Evolutionary conservation across 108 stramenopile species (phyloP).

Genomic region (Hondaea fermentalgiana): DNA sequence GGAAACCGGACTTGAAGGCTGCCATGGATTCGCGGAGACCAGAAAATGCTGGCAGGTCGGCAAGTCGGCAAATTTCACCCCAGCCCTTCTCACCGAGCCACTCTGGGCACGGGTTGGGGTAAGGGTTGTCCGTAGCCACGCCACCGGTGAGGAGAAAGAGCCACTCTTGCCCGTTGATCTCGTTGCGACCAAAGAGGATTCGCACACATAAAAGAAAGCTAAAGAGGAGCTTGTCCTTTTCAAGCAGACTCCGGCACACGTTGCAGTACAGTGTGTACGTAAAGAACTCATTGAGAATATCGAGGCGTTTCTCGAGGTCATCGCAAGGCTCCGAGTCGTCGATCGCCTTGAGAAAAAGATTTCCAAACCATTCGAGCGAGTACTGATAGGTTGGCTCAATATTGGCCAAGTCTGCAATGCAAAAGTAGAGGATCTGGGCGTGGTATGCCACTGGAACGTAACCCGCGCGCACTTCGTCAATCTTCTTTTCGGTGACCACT

Average conservation of each 20-base stretch:
- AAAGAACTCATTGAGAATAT: constrained; percentile 49
- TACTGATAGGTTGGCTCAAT: constrained; percentile 60
- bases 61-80: constrained; percentile 54
- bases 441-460: constrained; percentile 49
- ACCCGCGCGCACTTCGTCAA: constrained; percentile 44
- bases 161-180: constrained; percentile 44
- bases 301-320: constrained; percentile 42
- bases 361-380: constrained; percentile 50
- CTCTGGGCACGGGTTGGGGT: constrained; percentile 42
- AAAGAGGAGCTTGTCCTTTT: constrained; percentile 56
- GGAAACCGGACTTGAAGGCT: constrained; percentile 27
- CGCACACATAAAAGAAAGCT: constrained; percentile 48
- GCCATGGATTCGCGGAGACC: constrained; percentile 41
- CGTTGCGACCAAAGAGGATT: constrained; percentile 33
- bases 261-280: constrained; percentile 53
- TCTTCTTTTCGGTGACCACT: constrained; percentile 43
- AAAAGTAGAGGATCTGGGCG: constrained; percentile 50
- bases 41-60: constrained; percentile 28
- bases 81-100: constrained; percentile 50
- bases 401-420: constrained; percentile 44
- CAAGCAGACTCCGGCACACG: constrained; percentile 50
- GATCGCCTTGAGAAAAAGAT: constrained; percentile 43
- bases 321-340: constrained; percentile 28
- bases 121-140: constrained; percentile 43
- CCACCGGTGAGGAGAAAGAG: constrained; percentile 55